phyloP scores from a whole-genome alignment of 768 basidiomycete genomes.

The Plicaturopsis crispa region DNA sequence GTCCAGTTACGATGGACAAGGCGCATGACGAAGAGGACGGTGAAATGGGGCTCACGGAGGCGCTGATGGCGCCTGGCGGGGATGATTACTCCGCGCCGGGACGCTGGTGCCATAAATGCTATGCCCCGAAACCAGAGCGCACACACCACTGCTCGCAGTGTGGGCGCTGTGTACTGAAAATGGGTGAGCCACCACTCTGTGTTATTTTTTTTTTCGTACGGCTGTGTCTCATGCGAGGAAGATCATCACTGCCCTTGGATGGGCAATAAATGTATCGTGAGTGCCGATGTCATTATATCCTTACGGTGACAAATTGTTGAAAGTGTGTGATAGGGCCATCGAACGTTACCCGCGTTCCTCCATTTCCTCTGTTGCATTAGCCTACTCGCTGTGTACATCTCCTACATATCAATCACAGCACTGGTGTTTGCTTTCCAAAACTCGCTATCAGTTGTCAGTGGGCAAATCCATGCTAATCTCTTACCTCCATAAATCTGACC shows the following conservation, averaged over 20 bases:
- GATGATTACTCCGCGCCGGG: slow-evolving; percentile 45
- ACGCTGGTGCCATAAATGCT: slow-evolving; percentile 75
- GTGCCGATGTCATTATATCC: no score
- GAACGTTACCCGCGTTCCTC: slow-evolving; percentile 79
- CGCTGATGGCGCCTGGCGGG: slow-evolving; percentile 41
- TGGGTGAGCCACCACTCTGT: slow-evolving; percentile 47
- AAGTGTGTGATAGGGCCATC: slow-evolving; percentile 48
- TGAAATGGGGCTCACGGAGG: slow-evolving; percentile 46
- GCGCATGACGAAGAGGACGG: slow-evolving; percentile 21
- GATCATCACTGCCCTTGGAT: slow-evolving; percentile 90
- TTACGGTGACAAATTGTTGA: not conserved
- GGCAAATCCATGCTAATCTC: not conserved
- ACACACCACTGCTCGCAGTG: slow-evolving; percentile 74
- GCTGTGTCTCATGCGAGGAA: slow-evolving; percentile 20
- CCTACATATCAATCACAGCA: slow-evolving; percentile 41
- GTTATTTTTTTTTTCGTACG: not conserved
- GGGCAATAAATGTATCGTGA: slow-evolving; percentile 67
- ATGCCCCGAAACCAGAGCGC: slow-evolving; percentile 72
- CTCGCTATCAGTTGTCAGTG: slow-evolving; percentile 52
- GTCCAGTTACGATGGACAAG: slow-evolving; percentile 38
- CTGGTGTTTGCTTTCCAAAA: slow-evolving; percentile 62
- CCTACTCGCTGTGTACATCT: slow-evolving; percentile 55
- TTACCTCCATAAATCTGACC: slow-evolving; percentile 1
- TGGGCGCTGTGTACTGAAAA: slow-evolving; percentile 74
- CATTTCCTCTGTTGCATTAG: slow-evolving; percentile 67